A percentile compares a stretch with the other conserved stretches of the same genome.
phyloP scores from a whole-genome alignment of 2,329 filamentous ascomycete species.

The Aureobasidium sp. region DNA sequence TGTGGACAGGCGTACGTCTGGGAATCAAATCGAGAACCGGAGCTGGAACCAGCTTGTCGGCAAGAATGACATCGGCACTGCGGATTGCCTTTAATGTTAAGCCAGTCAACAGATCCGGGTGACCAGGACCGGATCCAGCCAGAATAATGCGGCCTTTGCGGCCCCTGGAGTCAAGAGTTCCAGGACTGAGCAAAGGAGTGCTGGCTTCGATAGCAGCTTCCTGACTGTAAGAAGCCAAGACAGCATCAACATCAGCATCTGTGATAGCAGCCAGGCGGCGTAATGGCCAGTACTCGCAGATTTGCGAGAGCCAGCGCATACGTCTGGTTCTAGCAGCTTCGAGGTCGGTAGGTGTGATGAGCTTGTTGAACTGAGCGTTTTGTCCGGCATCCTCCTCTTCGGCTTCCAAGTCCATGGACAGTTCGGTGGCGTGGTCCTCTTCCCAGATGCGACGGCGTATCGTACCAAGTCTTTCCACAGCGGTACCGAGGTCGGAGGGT shows the following conservation, averaged over 20 bases:
- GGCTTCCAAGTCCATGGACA: constrained; percentile 44
- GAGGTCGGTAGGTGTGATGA: constrained; percentile 78
- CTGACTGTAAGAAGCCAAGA: constrained; percentile 75
- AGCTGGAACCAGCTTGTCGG: constrained; percentile 87
- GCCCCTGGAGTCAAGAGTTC: constrained; percentile 33
- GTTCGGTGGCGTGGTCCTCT: constrained; percentile 69
- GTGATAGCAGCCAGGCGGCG: constrained; percentile 81
- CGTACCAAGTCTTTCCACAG: constrained; percentile 81
- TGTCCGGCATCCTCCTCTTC: constrained; percentile 73
- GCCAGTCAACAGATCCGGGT: constrained; percentile 90
- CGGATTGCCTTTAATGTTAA: constrained; percentile 82
- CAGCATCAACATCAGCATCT: constrained; percentile 79
- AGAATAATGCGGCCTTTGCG: constrained; percentile 79
- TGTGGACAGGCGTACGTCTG: constrained; percentile 87
- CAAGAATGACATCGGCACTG: constrained; percentile 80
- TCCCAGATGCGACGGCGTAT: constrained; percentile 77
- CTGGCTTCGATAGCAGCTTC: constrained; percentile 32
- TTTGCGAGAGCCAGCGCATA: constrained; percentile 93
- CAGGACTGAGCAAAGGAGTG: constrained; percentile 31
- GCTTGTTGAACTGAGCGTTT: constrained; percentile 82
- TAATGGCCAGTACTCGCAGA: constrained; percentile 99
- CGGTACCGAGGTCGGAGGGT: constrained; percentile 77
- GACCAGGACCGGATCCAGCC: constrained; percentile 91
- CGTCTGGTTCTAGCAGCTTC: constrained; percentile 81
- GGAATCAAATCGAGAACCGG: constrained; percentile 91